These are phyloP conservation scores for Fusarium oxysporum DNA, from an alignment of 2,329 filamentous ascomycete species.

Conservation along the genomic window DNA sequence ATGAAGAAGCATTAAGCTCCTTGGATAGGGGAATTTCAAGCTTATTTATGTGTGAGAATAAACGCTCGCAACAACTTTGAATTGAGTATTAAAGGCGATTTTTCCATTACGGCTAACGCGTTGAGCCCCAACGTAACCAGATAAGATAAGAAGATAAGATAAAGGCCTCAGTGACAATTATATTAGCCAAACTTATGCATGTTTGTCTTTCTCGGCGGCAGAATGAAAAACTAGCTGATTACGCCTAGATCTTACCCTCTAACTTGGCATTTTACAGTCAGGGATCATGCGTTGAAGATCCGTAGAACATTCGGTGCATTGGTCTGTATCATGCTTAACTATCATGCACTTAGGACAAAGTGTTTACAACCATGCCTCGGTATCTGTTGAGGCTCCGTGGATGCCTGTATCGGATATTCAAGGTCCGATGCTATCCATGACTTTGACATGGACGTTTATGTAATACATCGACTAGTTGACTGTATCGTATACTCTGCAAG, in stretches of 20 bases:
- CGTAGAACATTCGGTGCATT: neutral
- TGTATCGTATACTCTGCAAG: accelerated
- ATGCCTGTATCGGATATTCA: neutral
- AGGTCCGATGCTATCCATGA: neutral
- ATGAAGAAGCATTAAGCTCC: too few relatives aligned
- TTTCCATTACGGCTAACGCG: too few relatives aligned
- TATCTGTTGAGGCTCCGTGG: too few relatives aligned
- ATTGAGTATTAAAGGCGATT: too few relatives aligned
- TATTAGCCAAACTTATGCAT: neutral
- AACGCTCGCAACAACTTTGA: too few relatives aligned
- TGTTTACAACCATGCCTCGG: neutral
- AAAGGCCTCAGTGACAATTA: neutral
- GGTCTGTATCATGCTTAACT: neutral
- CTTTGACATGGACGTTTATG: neutral
- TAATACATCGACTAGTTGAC: neutral
- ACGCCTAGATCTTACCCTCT: neutral
- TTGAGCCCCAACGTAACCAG: too few relatives aligned
- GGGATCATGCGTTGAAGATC: neutral
- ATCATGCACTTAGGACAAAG: neutral
- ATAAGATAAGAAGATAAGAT: too few relatives aligned
- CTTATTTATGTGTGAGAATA: neutral
- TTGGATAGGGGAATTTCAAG: neutral
- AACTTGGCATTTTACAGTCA: neutral
- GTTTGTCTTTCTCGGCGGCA: neutral
- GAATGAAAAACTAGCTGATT: neutral